Evolutionary conservation across 225 moss, liverwort and hornwort species (phyloP).

Genomic region (Bryum argenteum): DNA sequence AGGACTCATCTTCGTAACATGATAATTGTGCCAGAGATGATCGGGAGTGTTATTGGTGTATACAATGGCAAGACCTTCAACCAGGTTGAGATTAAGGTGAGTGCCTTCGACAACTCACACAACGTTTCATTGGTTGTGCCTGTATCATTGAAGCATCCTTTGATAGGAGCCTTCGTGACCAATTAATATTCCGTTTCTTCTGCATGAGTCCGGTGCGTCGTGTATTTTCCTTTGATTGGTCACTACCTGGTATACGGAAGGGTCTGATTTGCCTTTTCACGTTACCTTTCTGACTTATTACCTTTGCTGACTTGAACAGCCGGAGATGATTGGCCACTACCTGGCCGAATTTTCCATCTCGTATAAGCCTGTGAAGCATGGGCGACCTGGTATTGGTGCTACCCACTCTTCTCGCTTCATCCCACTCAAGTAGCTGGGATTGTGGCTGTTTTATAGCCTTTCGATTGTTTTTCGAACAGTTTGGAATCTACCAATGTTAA

Average conservation of each 20-base stretch:
- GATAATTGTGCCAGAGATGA: conserved; percentile 83
- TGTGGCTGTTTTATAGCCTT: conserved; percentile 13
- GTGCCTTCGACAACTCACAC: not conserved
- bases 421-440: conserved; percentile 39
- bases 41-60: conserved; percentile 70
- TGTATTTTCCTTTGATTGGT: not conserved
- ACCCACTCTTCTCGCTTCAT: conserved; percentile 45
- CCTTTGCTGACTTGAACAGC: conserved; percentile 27
- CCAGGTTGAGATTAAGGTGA: conserved; percentile 73
- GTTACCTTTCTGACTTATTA: not conserved
- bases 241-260: not conserved
- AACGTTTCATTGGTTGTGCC: not conserved
- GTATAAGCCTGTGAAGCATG: too few relatives aligned
- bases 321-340: conserved; percentile 71
- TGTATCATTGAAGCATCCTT: not conserved
- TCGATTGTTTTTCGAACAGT: not conserved
- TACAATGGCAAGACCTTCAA: conserved; percentile 78
- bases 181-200: not conserved
- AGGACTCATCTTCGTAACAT: conserved; percentile 75
- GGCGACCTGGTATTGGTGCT: conserved; percentile 41
- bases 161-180: not conserved
- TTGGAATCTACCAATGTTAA: conserved; percentile 6
- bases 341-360: conserved; percentile 65
- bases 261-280: not conserved
- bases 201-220: not conserved